phyloP scores from a whole-genome alignment of 352 stramenopile genomes.

The Pilasporangium apinafurcum region DNA sequence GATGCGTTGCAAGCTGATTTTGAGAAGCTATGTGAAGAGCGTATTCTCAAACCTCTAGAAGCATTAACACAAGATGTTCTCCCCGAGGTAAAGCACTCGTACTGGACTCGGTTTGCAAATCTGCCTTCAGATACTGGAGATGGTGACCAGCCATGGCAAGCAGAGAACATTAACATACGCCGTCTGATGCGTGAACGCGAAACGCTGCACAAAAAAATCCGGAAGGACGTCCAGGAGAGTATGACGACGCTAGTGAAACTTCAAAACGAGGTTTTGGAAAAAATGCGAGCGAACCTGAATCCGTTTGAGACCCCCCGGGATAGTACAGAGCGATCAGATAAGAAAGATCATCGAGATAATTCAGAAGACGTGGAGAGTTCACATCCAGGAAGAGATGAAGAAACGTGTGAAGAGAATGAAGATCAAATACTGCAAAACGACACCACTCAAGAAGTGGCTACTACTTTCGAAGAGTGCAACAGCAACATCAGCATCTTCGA shows the following conservation, averaged over 20 bases:
- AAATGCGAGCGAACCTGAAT: slow-evolving; percentile 27
- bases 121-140: slow-evolving; percentile 3
- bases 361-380: slow-evolving; percentile 5
- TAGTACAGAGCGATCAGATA: not conserved
- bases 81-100: slow-evolving; percentile 71
- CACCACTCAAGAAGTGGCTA: too few relatives aligned
- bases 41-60: slow-evolving; percentile 39
- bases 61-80: slow-evolving; percentile 36
- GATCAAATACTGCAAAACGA: not conserved
- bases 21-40: slow-evolving; percentile 29
- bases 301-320: slow-evolving; percentile 13
- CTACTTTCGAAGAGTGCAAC: too few relatives aligned
- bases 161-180: slow-evolving; percentile 21
- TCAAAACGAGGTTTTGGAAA: slow-evolving; percentile 34
- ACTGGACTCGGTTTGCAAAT: slow-evolving; percentile 52
- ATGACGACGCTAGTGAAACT: slow-evolving; percentile 38
- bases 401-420: not conserved
- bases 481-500: not conserved
- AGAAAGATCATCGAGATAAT: not conserved
- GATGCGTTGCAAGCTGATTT: slow-evolving; percentile 30
- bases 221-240: slow-evolving; percentile 43
- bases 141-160: not conserved
- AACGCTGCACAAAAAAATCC: slow-evolving; percentile 30
- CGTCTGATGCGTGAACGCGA: slow-evolving; percentile 48
- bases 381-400: too few relatives aligned